phyloP scores from a whole-genome alignment of 768 basidiomycete genomes.

The Lactarius trivialis region DNA sequence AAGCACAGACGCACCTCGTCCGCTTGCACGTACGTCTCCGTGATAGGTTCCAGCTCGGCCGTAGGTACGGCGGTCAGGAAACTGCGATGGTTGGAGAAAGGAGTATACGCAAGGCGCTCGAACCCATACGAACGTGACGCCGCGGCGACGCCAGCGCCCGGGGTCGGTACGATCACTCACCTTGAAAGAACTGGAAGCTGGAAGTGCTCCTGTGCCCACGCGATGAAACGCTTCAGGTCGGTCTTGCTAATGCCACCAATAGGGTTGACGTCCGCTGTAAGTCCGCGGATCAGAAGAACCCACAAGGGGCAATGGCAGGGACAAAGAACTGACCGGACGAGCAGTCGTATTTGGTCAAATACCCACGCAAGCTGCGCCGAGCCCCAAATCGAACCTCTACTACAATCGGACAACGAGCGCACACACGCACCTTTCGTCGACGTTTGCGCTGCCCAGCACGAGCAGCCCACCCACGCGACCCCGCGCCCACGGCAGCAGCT shows the following conservation, averaged over 20 bases:
- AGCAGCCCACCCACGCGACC: conserved; percentile 80
- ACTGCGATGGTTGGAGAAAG: conserved; percentile 36
- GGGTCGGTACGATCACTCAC: conserved; percentile 38
- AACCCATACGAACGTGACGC: neutral
- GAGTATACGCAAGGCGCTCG: neutral
- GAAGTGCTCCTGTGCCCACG: conserved; percentile 70
- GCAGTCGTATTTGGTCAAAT: conserved; percentile 97
- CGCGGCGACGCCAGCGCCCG: neutral
- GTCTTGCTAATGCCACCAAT: conserved; percentile 98
- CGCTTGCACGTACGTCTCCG: conserved; percentile 88
- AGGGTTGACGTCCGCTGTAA: conserved; percentile 89
- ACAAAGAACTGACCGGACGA: conserved; percentile 60
- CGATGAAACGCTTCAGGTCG: conserved; percentile 93
- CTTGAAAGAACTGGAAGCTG: conserved; percentile 76
- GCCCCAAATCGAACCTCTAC: too few species aligned
- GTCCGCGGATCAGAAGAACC: neutral
- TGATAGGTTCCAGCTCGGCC: conserved; percentile 94
- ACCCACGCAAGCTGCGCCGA: conserved; percentile 75
- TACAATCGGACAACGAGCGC: neutral
- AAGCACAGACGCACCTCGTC: conserved; percentile 64
- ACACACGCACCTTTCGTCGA: conserved; percentile 80
- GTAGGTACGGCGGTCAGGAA: conserved; percentile 91
- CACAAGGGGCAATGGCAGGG: neutral
- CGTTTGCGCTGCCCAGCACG: conserved; percentile 96
- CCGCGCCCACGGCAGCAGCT: conserved; percentile 87